A percentile compares a stretch with the other conserved stretches of the same genome.
phyloP scores from a whole-genome alignment of 768 basidiomycete species.

The Postia placenta region DNA sequence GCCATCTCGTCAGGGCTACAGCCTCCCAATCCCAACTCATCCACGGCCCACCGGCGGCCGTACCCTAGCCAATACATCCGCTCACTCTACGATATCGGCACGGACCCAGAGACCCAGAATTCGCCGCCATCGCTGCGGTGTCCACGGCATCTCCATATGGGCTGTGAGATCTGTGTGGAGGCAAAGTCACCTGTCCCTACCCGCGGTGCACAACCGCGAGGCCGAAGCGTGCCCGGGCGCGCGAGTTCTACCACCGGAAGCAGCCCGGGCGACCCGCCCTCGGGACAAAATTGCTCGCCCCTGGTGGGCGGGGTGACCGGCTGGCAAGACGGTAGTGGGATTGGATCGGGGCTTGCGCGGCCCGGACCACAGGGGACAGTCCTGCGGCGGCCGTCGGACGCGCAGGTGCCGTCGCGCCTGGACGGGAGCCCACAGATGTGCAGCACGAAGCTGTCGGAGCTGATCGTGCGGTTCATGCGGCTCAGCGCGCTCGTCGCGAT shows the following conservation, averaged over 20 bases:
- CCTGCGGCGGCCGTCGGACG: slow-evolving; percentile 41
- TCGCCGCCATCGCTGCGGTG: slow-evolving; percentile 61
- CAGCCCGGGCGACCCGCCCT: slow-evolving; percentile 18
- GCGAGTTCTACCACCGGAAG: slow-evolving; percentile 18
- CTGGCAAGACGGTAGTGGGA: slow-evolving; percentile 70
- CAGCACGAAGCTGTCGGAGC: slow-evolving; percentile 59
- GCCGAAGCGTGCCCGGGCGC: slow-evolving; percentile 9
- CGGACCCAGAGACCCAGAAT: slow-evolving; percentile 55
- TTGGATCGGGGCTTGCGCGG: slow-evolving; percentile 62
- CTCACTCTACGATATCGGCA: slow-evolving; percentile 52
- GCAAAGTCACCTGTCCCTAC: slow-evolving; percentile 33
- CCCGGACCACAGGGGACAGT: slow-evolving; percentile 52
- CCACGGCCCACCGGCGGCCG: slow-evolving; percentile 11
- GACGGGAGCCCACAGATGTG: slow-evolving; percentile 36
- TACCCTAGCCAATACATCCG: slow-evolving; percentile 34
- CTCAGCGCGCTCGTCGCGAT: slow-evolving; percentile 74
- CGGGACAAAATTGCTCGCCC: slow-evolving; percentile 2
- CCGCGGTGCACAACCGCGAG: slow-evolving; percentile 7
- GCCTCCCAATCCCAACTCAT: slow-evolving; percentile 11
- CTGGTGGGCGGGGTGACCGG: slow-evolving; percentile 54
- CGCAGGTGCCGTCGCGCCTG: slow-evolving; percentile 1
- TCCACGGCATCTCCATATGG: slow-evolving; percentile 65
- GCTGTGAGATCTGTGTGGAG: slow-evolving; percentile 74
- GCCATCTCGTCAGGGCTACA: slow-evolving; percentile 2
- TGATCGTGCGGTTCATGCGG: slow-evolving; percentile 67